These are phyloP conservation scores for Fennellomyces sp. DNA, from an alignment of 371 early-diverging fungal genomes.

Conservation along the genomic window DNA sequence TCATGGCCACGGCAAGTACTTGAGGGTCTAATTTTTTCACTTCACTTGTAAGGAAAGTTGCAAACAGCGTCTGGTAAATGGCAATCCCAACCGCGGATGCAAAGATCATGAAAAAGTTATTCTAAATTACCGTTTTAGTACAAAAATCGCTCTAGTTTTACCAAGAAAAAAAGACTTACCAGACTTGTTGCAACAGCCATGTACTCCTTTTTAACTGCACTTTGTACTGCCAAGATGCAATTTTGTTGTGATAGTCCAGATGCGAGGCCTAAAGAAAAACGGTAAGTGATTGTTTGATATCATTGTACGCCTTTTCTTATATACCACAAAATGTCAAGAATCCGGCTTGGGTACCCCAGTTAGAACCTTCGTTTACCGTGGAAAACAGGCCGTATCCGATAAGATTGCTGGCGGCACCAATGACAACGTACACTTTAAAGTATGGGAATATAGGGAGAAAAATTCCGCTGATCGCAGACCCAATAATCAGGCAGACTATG, in stretches of 20 bases:
- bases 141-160: too few species aligned
- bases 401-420: conserved; percentile 33
- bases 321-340: conserved; percentile 33
- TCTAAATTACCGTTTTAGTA: not conserved
- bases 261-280: conserved; percentile 31
- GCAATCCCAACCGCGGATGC: conserved; percentile 43
- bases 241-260: conserved; percentile 70
- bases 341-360: conserved; percentile 43
- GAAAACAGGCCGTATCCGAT: conserved; percentile 43
- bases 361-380: conserved; percentile 31
- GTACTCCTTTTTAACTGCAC: conserved; percentile 46
- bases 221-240: conserved; percentile 60
- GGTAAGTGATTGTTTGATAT: not conserved
- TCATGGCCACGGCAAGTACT: conserved; percentile 20
- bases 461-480: conserved; percentile 36
- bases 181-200: conserved; percentile 67
- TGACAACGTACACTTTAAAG: conserved; percentile 26
- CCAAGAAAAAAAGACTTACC: conserved; percentile 23
- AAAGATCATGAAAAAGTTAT: conserved; percentile 44
- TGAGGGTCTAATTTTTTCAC: conserved; percentile 19
- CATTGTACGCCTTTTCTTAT: not conserved
- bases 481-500: conserved; percentile 39
- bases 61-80: conserved; percentile 35
- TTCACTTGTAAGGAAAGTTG: conserved; percentile 21
- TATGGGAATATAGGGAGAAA: conserved; percentile 26